Evolutionary conservation across 352 stramenopile genomes (phyloP), one percentile per base, ranked within the genome.

Genomic region (Pythium sukuiense): DNA sequence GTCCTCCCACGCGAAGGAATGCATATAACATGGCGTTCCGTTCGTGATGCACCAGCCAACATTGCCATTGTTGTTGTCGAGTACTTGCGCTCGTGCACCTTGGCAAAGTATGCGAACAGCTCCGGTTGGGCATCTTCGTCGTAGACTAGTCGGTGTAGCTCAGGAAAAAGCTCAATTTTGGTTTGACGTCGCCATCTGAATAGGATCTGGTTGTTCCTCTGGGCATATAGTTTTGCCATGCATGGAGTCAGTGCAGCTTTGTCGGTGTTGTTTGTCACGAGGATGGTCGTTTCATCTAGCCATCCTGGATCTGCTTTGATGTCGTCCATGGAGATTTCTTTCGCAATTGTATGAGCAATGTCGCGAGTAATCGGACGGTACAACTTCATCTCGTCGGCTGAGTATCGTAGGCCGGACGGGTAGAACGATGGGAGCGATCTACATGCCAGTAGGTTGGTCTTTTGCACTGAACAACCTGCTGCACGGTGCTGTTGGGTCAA

Each of bases 1-100:
- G 43, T 70, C 61, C 18, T 74, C 29, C 62, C 68, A 74, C 18
- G 58, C 53, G 27, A 74, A 32, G 0, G 58, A 70, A 24, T 74
- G 68, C 8, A 68, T 27, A 0, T 2, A 26, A 32, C 68, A 70
- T 5, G 52, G n/a, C 7, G 56, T 59, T 35, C 63, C 56, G 45
- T 70, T 65, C 26, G 55, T 39, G 0, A 61, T 26, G 20, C 63
- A 29, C 20, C 30, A 46, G 0, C 12, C 18, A 0, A 70, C 55
- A 53, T 65, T 70, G 1, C 63, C 56, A 29, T 61, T 70, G 11
- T 24, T 43, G 39, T 69, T 69, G 46, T 69, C 63, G 1, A 70
- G 56, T 24, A 70, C 58, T 53, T 70, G 56, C 4, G 49, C 55
- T 29, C 35, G 49, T 2, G 32, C 55, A 3, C 43, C 56, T 29